A percentile compares a stretch with the other conserved stretches of the same genome.
These are phyloP conservation scores for Gryganskiella cystojenkinii DNA, from an alignment of 192 early-diverging fungal species.

Conservation along the genomic window DNA sequence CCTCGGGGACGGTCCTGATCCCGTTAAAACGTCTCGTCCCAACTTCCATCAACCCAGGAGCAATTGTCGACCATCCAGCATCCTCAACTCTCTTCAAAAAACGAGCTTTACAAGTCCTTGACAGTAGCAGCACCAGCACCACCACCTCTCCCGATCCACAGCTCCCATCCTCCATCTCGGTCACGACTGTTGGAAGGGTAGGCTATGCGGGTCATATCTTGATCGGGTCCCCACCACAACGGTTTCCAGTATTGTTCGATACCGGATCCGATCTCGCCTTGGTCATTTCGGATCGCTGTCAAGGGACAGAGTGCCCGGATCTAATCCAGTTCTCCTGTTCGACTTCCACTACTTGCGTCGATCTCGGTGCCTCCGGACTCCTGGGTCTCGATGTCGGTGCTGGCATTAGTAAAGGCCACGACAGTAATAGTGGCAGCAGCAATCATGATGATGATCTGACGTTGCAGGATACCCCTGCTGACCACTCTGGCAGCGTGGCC, in stretches of 20 bases:
- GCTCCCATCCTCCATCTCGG: not conserved
- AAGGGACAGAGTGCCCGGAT: constrained; percentile 22
- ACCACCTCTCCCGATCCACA: not conserved
- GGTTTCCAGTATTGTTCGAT: constrained; percentile 88
- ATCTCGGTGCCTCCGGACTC: constrained; percentile 4
- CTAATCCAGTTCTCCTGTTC: constrained; percentile 27
- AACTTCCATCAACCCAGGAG: not conserved
- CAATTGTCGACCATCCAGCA: not conserved
- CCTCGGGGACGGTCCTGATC: constrained; percentile 1
- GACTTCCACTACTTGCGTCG: constrained; percentile 19
- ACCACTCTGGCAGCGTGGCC: not conserved
- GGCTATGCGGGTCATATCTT: constrained; percentile 74
- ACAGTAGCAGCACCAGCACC: not conserved
- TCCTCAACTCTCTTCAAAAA: not conserved
- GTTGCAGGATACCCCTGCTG: not conserved
- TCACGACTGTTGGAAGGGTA: constrained; percentile 9
- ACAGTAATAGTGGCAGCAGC: not conserved
- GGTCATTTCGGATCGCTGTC: constrained; percentile 24
- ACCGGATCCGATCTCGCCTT: constrained; percentile 76
- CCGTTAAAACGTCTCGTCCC: constrained; percentile 1
- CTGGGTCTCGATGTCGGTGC: not conserved
- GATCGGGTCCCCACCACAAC: constrained; percentile 85
- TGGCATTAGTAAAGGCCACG: not conserved
- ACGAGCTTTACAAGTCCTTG: not conserved
- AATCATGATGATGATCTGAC: too few species aligned